Conservation (phyloP, 306 rosid species). For the Psophocarpus tetragonolobus region DNA sequence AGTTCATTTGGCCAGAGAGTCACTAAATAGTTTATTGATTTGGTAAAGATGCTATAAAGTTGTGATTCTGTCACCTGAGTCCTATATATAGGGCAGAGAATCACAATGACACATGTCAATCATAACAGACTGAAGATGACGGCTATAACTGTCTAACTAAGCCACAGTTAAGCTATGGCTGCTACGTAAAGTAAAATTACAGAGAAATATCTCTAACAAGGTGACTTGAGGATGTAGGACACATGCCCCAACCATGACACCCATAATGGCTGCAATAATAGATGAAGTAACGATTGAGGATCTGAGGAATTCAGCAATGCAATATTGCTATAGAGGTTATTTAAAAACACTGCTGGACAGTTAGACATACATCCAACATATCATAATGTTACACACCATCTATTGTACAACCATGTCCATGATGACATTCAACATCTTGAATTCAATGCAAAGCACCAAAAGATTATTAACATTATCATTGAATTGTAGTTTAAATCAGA, state of each 20-base stretch:
- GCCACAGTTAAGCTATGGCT: no score
- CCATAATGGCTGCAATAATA: not conserved
- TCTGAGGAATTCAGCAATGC: not conserved
- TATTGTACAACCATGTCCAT: not conserved
- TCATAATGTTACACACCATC: slow-evolving; percentile 2
- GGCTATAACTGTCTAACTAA: no score
- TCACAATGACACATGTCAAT: no score
- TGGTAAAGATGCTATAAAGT: no score
- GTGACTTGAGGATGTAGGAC: not conserved
- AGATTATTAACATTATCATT: not conserved
- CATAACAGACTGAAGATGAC: no score
- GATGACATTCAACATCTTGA: not conserved
- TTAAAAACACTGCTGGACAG: not conserved
- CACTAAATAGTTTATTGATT: no score
- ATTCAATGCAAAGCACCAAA: not conserved
- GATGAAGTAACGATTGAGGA: not conserved
- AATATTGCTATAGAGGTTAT: not conserved
- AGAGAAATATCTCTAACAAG: no score
- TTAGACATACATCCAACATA: slow-evolving; percentile 6
- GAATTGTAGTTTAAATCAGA: not conserved
- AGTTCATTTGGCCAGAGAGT: no score
- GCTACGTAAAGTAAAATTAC: no score
- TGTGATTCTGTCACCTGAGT: no score
- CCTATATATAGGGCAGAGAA: no score
- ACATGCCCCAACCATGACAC: not conserved